Evolutionary conservation across 352 stramenopile species (phyloP), one percentile per base, ranked within the genome.

Genomic region (Globisporangium heterothallicum): DNA sequence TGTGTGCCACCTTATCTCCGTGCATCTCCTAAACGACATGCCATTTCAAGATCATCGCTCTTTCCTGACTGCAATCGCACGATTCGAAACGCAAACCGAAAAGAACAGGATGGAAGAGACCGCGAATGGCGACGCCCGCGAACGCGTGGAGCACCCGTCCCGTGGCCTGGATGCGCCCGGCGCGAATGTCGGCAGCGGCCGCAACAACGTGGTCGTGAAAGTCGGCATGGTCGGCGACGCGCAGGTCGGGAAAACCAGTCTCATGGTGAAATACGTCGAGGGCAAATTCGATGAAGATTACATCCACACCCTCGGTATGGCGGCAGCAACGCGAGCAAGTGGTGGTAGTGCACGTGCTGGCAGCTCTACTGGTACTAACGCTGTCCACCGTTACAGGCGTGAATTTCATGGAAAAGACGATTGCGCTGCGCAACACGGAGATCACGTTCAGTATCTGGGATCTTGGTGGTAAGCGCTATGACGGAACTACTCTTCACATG

Each of bases 401-500:
- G 10, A 97, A 97, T 58, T 98, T 97, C 56, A 97, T 98, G 91
- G 92, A 98, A 66, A 98, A 98, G 65, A 96, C 84, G 2, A 96
- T 98, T 49, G 92, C 86, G 34, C 60, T 97, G 45, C 82, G 89
- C 32, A 97, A 97, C 53, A 97, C 91, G 13, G 88, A 98, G 68
- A 96, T 98, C 54, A 97, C 89, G 26, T 97, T 98, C 61, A 96
- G 85, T 55, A 97, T 98, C 53, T 98, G 92, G 92, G 92, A 98
- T 56, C 65, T 98, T 25, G 92, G 91, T 10, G 92, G 71, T 83
- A 49, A 21, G 66, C 56, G n/a, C n/a, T n/a, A n/a, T n/a, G n/a
- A n/a, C n/a, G n/a, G n/a, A n/a, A n/a, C n/a, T n/a, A n/a, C n/a
- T n/a, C n/a, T n/a, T n/a, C n/a, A n/a, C n/a, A n/a, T n/a, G n/a